Evolutionary conservation across 176 grass and related monocot genomes (phyloP).

Genomic region (Triticum urartu): DNA sequence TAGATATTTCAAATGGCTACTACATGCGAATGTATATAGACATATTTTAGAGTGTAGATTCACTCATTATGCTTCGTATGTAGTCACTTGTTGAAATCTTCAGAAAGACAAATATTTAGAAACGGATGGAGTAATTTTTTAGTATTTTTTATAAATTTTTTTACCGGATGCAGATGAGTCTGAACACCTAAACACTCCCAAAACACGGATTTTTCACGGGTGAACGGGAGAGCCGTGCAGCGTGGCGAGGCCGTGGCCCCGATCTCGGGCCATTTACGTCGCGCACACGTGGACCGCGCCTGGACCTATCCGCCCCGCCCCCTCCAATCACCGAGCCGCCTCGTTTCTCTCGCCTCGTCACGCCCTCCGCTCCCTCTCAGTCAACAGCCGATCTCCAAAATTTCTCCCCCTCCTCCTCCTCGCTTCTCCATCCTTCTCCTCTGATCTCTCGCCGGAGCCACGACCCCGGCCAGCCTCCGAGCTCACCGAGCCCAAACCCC

Average conservation of each 20-base stretch:
- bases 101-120: too few species aligned
- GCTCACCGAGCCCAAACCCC: neutral
- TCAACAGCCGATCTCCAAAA: neutral
- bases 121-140: too few species aligned
- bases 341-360: neutral
- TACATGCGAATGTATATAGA: too few species aligned
- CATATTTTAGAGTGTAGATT: too few species aligned
- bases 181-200: too few species aligned
- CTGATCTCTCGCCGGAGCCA: neutral
- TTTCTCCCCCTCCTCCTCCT: neutral
- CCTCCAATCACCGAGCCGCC: neutral
- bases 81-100: too few species aligned
- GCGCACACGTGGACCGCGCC: constrained; percentile 12
- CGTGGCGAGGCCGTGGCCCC: neutral
- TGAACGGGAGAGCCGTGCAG: neutral
- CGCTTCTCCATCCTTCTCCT: constrained; percentile 14
- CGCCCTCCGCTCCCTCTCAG: neutral
- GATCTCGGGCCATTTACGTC: neutral
- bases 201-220: neutral
- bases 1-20: too few species aligned
- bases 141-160: too few species aligned
- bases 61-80: too few species aligned
- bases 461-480: too few species aligned
- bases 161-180: too few species aligned
- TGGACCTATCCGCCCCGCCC: neutral